Evolutionary conservation across 1,139 yeast species (phyloP), one percentile per base, ranked within the genome.

Genomic region (Debaryomyces robertsiae): DNA sequence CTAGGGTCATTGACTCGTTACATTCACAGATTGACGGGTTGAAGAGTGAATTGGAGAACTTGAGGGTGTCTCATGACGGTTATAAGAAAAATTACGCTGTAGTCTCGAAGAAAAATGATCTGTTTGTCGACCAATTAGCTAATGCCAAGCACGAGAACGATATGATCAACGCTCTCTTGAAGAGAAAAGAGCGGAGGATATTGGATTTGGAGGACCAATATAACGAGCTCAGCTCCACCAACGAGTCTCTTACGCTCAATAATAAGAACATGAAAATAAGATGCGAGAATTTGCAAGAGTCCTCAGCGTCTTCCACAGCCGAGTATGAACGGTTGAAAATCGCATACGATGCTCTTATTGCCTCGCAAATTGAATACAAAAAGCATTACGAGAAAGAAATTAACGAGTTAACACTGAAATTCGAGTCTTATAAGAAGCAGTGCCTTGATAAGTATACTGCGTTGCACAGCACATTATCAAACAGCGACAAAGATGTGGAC

Each of bases 81-180:
- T 63, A 67, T 54, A 69, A 67, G 54, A 77, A 77, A 54, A 81
- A 81, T 50, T 65, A 71, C 48, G 68, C 73, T 22, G 60, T 73
- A 15, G 60, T 73, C 19, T 61, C 73, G 39, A 69, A 72, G 42
- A 75, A 79, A 53, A 79, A 82, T 46, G 83, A 81, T 35, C 76
- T 77, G 43, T 68, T 79, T 44, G 73, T 81, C 32, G 91, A 84
- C 53, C 87, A 80, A 55, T 63, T 82, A 48, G 82, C 87, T 30
- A 83, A 82, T 50, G 69, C 83, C 24, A 83, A 82, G 57, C 88
- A 82, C 55, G 88, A 84, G 52, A 81, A 80, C 51, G 87, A 83
- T 52, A 81, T 82, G 66, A 69, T 82, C 32, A 78, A 74, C 49
- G 81, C 87, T 0, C 60, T 82, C 47, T 63, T 83, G 48, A 80